phyloP scores from a whole-genome alignment of 2,329 filamentous ascomycete species.

The Geosmithia putterillii region DNA sequence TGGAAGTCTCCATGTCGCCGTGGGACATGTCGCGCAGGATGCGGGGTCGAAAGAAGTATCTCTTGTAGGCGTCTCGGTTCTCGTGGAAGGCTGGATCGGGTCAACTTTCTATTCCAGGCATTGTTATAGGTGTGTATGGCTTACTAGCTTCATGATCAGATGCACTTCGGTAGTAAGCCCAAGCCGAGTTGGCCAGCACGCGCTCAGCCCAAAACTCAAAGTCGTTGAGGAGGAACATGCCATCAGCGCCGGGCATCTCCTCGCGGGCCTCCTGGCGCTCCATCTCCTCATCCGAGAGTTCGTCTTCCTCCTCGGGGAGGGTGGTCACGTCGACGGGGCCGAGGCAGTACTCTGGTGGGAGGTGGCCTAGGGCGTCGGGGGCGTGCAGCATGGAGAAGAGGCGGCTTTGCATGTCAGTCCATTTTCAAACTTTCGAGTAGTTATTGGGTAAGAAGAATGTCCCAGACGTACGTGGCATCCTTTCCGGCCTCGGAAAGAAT shows the following conservation, averaged over 20 bases:
- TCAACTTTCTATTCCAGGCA: background rate
- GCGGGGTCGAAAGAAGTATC: conserved; percentile 27
- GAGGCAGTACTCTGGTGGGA: conserved; percentile 2
- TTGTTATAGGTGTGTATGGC: background rate
- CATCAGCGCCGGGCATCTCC: conserved; percentile 1
- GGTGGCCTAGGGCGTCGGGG: background rate
- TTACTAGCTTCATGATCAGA: conserved; percentile 1
- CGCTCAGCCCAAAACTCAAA: conserved; percentile 2
- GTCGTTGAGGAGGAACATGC: conserved; percentile 1
- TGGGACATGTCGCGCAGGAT: conserved; percentile 10
- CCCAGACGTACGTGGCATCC: conserved; percentile 1
- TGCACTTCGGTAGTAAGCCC: conserved; percentile 5
- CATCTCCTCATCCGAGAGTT: conserved; percentile 1
- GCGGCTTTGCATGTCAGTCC: background rate
- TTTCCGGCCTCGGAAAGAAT: conserved; percentile 1
- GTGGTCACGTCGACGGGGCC: conserved; percentile 1
- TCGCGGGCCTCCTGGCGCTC: background rate
- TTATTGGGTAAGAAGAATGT: background rate
- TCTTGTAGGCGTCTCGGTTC: conserved; percentile 34
- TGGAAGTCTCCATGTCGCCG: conserved; percentile 17
- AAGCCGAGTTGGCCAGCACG: conserved; percentile 1
- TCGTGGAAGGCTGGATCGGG: conserved; percentile 1
- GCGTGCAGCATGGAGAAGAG: conserved; percentile 1
- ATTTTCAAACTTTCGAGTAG: background rate
- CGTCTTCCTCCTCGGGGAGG: background rate